Percentiles rank a stretch among this genome's conserved stretches.
phyloP scores from a whole-genome alignment of 140 eudicot species.

The Ambrosia hybrid region DNA sequence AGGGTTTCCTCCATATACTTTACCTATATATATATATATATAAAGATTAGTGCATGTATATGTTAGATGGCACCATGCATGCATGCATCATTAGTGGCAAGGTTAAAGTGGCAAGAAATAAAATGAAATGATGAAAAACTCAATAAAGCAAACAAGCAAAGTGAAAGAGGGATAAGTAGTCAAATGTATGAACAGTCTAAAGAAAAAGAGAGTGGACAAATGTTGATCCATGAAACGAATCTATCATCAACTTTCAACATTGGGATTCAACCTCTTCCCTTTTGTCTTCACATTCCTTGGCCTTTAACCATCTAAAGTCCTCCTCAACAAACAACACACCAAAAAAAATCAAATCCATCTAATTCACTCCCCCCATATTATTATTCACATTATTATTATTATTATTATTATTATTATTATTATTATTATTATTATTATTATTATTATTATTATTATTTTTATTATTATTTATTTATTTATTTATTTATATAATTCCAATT shows the following conservation, averaged over 20 bases:
- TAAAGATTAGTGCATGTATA: too few species aligned
- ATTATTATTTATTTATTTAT: too few species aligned
- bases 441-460: too few species aligned
- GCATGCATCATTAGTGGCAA: constrained; percentile 31
- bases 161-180: constrained; percentile 4
- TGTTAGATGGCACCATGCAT: constrained; percentile 12
- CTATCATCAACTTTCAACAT: constrained; percentile 32
- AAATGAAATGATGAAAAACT: neutral
- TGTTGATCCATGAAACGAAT: constrained; percentile 21
- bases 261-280: constrained; percentile 52
- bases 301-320: constrained; percentile 21
- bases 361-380: too few species aligned
- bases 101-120: constrained; percentile 8
- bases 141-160: neutral
- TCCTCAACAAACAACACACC: neutral
- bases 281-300: constrained; percentile 38
- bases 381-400: too few species aligned
- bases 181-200: constrained; percentile 26
- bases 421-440: too few species aligned
- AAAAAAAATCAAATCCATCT: too few species aligned
- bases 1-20: too few species aligned
- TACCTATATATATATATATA: neutral
- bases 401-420: too few species aligned
- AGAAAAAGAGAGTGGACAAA: constrained; percentile 37
- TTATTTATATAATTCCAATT: too few species aligned